Base-by-base conservation (phyloP, 1,284 basidiomycete species). In the Omphalotus olearius region DNA sequence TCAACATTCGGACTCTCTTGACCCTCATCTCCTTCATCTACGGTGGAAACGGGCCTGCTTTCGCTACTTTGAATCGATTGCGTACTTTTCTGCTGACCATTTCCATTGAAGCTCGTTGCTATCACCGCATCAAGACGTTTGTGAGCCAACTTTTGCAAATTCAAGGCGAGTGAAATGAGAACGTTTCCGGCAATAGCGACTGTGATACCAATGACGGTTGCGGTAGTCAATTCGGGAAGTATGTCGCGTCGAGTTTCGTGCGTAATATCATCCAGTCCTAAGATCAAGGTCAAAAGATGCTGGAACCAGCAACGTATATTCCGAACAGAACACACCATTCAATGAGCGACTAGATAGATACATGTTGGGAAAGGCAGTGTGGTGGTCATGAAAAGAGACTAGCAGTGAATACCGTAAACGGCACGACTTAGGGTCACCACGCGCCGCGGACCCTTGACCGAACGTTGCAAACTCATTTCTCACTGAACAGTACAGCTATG, bases 81-180 rank as follows among this genome's bases (percentile, higher is more conserved):
- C 17, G 42, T 38, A 18, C 40, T 41, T 26, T 52, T 46, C 7
- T 28, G 39, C 2, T 4, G 14, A 9, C 9, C 13, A 37, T 41
- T 52, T 16, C 30, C 28, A 37, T 50, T 41, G 3, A 33, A 26
- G 17, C 18, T n/a, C 10, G 46, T 18, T 42, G 54, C 46, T 54
- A 61, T 66, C 45, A 67, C 66, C 36, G 62, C 65, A 58, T 85
- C 83, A 20, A 92, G 73, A 33, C 88, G 78, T 60, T 79, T 78
- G 70, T 98, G 94, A 0, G 93, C 93, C 5, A 97, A 81, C 66
- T 97, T 97, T 69, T 97, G 94, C 38, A 91, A 73, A 64, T 93
- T 94, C 62, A 98, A 77, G 2, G 93, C 94, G 1, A 96, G 76
- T 10, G 88, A 91, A 58, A 98, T 95, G 56, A 97, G 80, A 4